phyloP scores from a whole-genome alignment of 2,329 filamentous ascomycete genomes.

The Beauveria rudraprayagi region DNA sequence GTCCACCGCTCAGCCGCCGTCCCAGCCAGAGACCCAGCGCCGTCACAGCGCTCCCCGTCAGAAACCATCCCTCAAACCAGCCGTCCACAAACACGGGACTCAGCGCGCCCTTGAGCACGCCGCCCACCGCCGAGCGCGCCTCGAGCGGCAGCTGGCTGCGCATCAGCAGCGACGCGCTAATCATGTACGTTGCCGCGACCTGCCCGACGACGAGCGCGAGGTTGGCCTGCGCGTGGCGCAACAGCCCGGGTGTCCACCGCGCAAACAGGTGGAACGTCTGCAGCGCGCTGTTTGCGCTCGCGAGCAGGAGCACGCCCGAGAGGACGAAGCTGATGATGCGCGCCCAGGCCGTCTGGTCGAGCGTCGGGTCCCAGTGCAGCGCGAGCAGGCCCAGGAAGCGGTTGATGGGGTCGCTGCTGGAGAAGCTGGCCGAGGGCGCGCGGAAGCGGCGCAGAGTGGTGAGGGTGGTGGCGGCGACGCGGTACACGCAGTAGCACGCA shows the following conservation, averaged over 20 bases:
- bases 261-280: constrained; percentile 79
- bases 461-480: constrained; percentile 63
- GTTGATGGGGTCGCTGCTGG: constrained; percentile 73
- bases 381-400: constrained; percentile 72
- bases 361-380: constrained; percentile 73
- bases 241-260: constrained; percentile 62
- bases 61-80: constrained; percentile 86
- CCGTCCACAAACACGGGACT: constrained; percentile 49
- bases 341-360: constrained; percentile 77
- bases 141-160: constrained; percentile 71
- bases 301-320: constrained; percentile 72
- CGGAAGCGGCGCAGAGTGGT: constrained; percentile 54
- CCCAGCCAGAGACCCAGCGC: constrained; percentile 67
- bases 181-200: constrained; percentile 77
- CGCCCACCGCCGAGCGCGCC: constrained; percentile 67
- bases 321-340: constrained; percentile 79
- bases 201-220: constrained; percentile 73
- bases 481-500: constrained; percentile 76
- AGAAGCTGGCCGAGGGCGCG: constrained; percentile 41
- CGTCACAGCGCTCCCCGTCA: constrained; percentile 59
- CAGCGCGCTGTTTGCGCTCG: constrained; percentile 73
- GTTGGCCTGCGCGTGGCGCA: constrained; percentile 68
- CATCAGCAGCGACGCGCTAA: constrained; percentile 68
- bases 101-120: constrained; percentile 71
- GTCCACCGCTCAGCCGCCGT: constrained; percentile 42